These are phyloP conservation scores for Phytophthora ohioensis DNA, from an alignment of 352 stramenopile species.

Conservation along the genomic window DNA sequence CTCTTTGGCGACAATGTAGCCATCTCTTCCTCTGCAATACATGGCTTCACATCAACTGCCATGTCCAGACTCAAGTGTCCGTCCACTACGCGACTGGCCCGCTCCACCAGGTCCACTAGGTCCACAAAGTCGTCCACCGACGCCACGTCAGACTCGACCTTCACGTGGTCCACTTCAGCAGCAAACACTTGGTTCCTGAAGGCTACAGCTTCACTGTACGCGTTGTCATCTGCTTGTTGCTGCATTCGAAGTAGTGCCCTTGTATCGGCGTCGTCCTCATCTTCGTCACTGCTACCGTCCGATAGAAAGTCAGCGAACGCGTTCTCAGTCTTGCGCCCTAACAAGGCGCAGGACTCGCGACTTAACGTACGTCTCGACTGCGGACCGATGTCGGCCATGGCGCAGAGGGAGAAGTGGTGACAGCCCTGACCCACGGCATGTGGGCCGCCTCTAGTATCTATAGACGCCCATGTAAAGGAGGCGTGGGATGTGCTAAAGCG, in stretches of 20 bases:
- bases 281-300: conserved; percentile 40
- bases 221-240: conserved; percentile 56
- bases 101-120: conserved; percentile 10
- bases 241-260: conserved; percentile 48
- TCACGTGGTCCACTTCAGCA: not conserved
- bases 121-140: conserved; percentile 20
- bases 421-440: conserved; percentile 1
- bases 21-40: not conserved
- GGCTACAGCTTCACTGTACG: conserved; percentile 35
- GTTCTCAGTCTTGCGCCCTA: conserved; percentile 12
- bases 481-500: not conserved
- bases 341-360: conserved; percentile 19
- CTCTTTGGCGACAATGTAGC: not conserved
- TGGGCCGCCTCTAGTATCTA: not conserved
- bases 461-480: conserved; percentile 12
- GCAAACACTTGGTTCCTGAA: no score
- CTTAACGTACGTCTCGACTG: conserved; percentile 21
- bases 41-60: not conserved
- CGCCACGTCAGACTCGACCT: not conserved
- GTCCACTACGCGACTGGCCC: conserved; percentile 6
- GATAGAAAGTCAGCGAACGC: conserved; percentile 58
- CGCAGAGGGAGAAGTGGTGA: not conserved
- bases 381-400: conserved; percentile 29
- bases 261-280: conserved; percentile 44
- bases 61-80: not conserved